Conservation (phyloP, 768 basidiomycete genomes). For the Lentinula sp. region DNA sequence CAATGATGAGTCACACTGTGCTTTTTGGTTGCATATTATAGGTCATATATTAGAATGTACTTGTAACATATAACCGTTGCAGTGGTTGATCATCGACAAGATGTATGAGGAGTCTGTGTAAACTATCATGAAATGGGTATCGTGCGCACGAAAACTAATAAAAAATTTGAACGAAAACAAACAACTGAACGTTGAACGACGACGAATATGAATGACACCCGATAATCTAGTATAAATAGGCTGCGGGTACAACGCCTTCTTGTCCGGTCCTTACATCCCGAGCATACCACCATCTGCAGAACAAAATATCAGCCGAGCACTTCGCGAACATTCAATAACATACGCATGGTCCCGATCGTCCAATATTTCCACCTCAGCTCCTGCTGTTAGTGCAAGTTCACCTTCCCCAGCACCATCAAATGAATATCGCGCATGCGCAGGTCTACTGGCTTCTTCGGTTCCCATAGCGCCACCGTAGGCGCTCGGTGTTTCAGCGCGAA, state of each 20-base stretch:
- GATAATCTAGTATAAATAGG: constrained; percentile 72
- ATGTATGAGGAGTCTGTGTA: constrained; percentile 3
- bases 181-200: constrained; percentile 35
- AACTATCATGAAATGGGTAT: constrained; percentile 5
- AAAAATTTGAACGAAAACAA: constrained; percentile 13
- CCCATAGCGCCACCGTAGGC: constrained; percentile 62
- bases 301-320: not conserved
- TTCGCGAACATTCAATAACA: constrained; percentile 21
- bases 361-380: constrained; percentile 68
- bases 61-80: not conserved
- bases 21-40: not conserved
- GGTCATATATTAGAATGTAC: constrained; percentile 2
- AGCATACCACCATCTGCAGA: constrained; percentile 87
- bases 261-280: constrained; percentile 72
- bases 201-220: constrained; percentile 15
- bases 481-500: constrained; percentile 77
- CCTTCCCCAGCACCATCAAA: constrained; percentile 79
- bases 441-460: constrained; percentile 64
- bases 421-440: constrained; percentile 76
- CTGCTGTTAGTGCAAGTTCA: constrained; percentile 63
- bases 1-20: constrained; percentile 12
- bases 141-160: not conserved
- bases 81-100: not conserved
- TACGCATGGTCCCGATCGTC: constrained; percentile 80
- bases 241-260: constrained; percentile 88